Evolutionary conservation across 1,284 basidiomycete genomes (phyloP), one percentile per base, ranked within the genome.

Genomic region (Ceratobasidium sp.): DNA sequence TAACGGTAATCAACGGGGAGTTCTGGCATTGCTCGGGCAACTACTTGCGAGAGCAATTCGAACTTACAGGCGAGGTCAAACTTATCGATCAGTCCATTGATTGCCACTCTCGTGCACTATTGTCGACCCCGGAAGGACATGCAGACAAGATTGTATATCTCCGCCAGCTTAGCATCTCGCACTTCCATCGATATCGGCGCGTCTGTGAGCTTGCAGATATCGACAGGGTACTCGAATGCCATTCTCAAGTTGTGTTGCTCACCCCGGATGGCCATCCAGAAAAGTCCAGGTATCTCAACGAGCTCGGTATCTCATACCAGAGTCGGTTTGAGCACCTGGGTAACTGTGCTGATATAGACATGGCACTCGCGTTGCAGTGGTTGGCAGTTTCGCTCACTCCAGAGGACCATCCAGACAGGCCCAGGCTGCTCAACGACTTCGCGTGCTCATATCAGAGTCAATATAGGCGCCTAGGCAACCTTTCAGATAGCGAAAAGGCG

Each of bases 401-500:
- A 29, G 54, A 57, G 6, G 31, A 19, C n/a, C 15, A 41, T 24
- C 5, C 57, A 59, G 15, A 47, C 19, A 8, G 9, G 14, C n/a
- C 27, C 6, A 27, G 41, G 3, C 9, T 45, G 17, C 24, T 48
- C 17, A 36, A 24, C 14, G 47, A 63, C 22, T 24, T 63, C 14
- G 60, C 41, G 9, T 8, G 22, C 7, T 45, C 41, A 1, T 24
- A 48, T 24, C 19, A 11, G 1, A 41, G n/a, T 47, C 36, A 44
- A 22, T 63, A 24, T 27, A 44, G 47, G 27, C 60, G 60, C 14
- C 22, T 56, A 15, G 22, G 50, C 8, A n/a, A 67, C 22, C 19
- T 56, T 22, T 11, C 11, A 24, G 65, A 67, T 27, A 7, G 54
- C 4, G 29, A 67, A n/a, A 56, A 41, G 31, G 53, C 65, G 15